phyloP scores from a whole-genome alignment of 2,329 filamentous ascomycete species.

The Aspergillus floridensis region DNA sequence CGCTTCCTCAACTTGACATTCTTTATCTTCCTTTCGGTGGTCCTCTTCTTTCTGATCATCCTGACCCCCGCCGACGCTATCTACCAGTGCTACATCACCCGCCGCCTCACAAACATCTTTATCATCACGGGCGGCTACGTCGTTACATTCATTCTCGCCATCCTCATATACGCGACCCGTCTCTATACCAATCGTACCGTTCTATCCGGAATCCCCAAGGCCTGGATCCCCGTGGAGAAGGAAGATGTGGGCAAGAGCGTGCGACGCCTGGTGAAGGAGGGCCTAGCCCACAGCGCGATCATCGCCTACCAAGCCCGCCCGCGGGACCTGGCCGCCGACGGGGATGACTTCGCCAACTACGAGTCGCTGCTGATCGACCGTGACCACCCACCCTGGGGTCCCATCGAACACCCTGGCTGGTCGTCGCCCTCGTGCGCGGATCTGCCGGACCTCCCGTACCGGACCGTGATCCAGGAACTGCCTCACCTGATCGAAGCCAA shows the following conservation, averaged over 20 bases:
- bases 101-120: conserved; percentile 75
- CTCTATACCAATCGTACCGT: conserved; percentile 81
- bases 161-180: conserved; percentile 77
- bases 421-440: conserved; percentile 73
- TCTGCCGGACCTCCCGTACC: conserved; percentile 78
- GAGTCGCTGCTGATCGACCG: conserved; percentile 34
- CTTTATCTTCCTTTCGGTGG: conserved; percentile 72
- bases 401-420: conserved; percentile 87
- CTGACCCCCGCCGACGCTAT: conserved; percentile 79
- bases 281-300: conserved; percentile 72
- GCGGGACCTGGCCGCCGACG: conserved; percentile 52
- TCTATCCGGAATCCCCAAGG: conserved; percentile 78
- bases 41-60: conserved; percentile 71
- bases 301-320: conserved; percentile 77
- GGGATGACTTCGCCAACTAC: conserved; percentile 27
- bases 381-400: conserved; percentile 67
- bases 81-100: conserved; percentile 67
- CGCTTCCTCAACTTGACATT: conserved; percentile 76
- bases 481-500: conserved; percentile 90
- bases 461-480: conserved; percentile 75
- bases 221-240: conserved; percentile 81
- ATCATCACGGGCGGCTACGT: conserved; percentile 75
- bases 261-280: conserved; percentile 69
- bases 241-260: conserved; percentile 76
- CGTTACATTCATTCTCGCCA: conserved; percentile 65